Conservation (phyloP, 2,329 filamentous ascomycete genomes). For the Sphaerulina musiva region DNA sequence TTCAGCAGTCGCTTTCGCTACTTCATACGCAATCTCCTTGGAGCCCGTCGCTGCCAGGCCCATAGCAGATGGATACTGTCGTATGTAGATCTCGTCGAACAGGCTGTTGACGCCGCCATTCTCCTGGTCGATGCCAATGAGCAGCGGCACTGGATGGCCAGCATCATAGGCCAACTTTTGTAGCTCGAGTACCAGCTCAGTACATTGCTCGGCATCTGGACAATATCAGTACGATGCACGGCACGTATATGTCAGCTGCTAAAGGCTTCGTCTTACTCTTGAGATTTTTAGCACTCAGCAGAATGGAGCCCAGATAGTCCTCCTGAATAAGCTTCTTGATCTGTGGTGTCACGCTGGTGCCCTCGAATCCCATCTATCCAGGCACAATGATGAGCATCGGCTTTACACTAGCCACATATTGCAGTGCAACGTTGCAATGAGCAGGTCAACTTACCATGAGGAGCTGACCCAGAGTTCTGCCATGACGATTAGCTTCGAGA, state of each 20-base stretch:
- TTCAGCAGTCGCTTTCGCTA: conserved; percentile 87
- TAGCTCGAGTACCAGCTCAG: conserved; percentile 78
- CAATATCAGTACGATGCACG: conserved; percentile 23
- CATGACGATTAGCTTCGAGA: conserved; percentile 32
- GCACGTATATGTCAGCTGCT: not conserved
- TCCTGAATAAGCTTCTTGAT: conserved; percentile 74
- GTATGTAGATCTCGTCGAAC: conserved; percentile 91
- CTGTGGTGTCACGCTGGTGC: conserved; percentile 73
- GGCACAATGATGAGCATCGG: conserved; percentile 22
- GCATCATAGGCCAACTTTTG: conserved; percentile 87
- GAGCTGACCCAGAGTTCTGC: conserved; percentile 42
- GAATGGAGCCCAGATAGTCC: conserved; percentile 81
- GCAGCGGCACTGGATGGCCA: conserved; percentile 78
- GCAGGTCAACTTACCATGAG: conserved; percentile 29
- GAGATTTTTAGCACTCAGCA: conserved; percentile 76
- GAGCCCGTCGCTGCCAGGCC: conserved; percentile 88
- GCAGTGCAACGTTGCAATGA: conserved; percentile 6
- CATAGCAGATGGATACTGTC: conserved; percentile 96
- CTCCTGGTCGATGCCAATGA: conserved; percentile 92
- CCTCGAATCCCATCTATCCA: conserved; percentile 70
- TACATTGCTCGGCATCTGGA: conserved; percentile 82
- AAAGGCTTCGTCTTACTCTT: conserved; percentile 55
- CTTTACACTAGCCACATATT: not conserved
- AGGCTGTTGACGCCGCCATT: conserved; percentile 97
- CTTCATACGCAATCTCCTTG: conserved; percentile 75